Percentiles rank a stretch among this genome's conserved stretches.
Evolutionary conservation across 495 filamentous ascomycete genomes (phyloP).

Genomic region (Aspergillus wentii): DNA sequence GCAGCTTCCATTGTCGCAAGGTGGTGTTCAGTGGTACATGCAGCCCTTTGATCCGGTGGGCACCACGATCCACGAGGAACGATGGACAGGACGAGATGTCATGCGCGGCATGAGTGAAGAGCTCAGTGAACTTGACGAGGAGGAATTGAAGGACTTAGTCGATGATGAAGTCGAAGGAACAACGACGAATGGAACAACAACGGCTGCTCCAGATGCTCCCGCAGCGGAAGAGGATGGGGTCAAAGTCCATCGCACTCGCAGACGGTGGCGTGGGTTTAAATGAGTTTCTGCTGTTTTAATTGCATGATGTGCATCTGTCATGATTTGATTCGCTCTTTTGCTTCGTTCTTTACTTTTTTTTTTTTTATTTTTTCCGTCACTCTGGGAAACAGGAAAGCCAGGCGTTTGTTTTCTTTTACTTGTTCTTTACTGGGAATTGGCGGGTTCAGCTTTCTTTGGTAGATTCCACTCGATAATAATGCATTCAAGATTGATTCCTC

Average conservation of each 20-base stretch:
- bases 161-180: constrained; percentile 34
- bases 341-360: constrained; percentile 5
- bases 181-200: constrained; percentile 7
- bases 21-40: constrained; percentile 87
- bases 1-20: constrained; percentile 55
- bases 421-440: not conserved
- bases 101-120: constrained; percentile 79
- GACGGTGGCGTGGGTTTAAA: constrained; percentile 33
- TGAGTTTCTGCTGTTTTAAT: constrained; percentile 8
- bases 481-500: not conserved
- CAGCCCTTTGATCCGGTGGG: constrained; percentile 73
- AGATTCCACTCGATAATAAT: not conserved
- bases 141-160: constrained; percentile 66
- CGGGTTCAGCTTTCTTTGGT: not conserved
- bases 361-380: constrained; percentile 2
- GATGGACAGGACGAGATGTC: constrained; percentile 71
- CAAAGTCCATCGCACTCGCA: constrained; percentile 35
- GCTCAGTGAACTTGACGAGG: constrained; percentile 83
- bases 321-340: constrained; percentile 5
- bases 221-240: constrained; percentile 7
- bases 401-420: constrained; percentile 7
- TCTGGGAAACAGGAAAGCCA: not conserved
- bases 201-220: constrained; percentile 3
- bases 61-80: constrained; percentile 69
- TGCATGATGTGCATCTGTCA: constrained; percentile 12